Evolutionary conservation across 371 early-diverging fungal species (phyloP), one percentile per base, ranked within the genome.

Genomic region (Mucor saturninus): DNA sequence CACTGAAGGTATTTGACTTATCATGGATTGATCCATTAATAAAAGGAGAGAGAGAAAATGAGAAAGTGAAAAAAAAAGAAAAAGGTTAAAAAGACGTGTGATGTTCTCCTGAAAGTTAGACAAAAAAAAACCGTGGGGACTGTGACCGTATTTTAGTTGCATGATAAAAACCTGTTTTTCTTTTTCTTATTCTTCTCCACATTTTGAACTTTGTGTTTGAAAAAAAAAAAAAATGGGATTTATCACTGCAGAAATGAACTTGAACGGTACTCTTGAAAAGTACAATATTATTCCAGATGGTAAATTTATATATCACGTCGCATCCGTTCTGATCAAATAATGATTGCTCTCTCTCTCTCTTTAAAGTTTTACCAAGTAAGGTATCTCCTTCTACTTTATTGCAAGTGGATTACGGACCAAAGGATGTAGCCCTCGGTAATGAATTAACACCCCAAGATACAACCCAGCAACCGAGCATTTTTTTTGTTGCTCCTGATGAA

Each of bases 401-500:
- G 31, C 55, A 62, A 51, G 50, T 83, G 59, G 71, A 67, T 50
- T 85, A 76, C 50, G 65, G 63, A 39, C 58, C 74, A 48, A 53
- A 32, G 3, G 81, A 85, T 21, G 83, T 85, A 40, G 68, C 69
- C 5, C 69, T 85, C 15, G 85, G 85, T 48, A 85, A 85, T 61
- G 61, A 30, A 7, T 54, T 85, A 29, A 52, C 73, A 29, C 67
- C 73, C 11, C 57, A 57, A 30, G 66, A 76, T n/a, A 46, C 83
- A 2, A 71, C 63, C 28, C 59, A 72, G 15, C 43, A 58, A 30
- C 85, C 86, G 3, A 62, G 61, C 6, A 68, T 83, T 1, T 71
- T 68, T n/a, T 79, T 83, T 59, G 60, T 74, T 50, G 59, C 77
- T 13, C 73, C 73, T 7, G 72, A 77, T 51, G 73, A 77, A 43